These are phyloP conservation scores for Bruguiera gymnorhiza DNA, from an alignment of 345 rosid genomes.

Conservation along the genomic window DNA sequence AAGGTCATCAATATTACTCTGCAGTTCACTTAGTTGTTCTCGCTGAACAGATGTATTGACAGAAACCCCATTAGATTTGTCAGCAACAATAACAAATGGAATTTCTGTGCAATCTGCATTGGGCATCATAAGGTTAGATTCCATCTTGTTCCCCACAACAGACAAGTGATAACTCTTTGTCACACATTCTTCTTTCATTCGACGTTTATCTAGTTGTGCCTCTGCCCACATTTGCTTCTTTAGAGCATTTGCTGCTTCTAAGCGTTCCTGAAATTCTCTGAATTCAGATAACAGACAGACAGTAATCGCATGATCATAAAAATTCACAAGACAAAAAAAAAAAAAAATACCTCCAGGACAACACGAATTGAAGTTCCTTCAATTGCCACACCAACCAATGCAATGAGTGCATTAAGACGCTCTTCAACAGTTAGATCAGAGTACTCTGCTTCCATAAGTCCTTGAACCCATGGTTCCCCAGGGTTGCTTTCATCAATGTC, in stretches of 20 bases:
- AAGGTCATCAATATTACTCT: slow-evolving; percentile 31
- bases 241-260: slow-evolving; percentile 81
- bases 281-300: slow-evolving; percentile 25
- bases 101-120: slow-evolving; percentile 46
- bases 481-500: slow-evolving; percentile 64
- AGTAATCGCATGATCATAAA: slow-evolving; percentile 1
- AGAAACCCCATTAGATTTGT: slow-evolving; percentile 26
- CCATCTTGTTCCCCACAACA: slow-evolving; percentile 41
- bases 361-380: slow-evolving; percentile 74
- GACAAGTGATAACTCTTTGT: slow-evolving; percentile 44
- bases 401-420: slow-evolving; percentile 70
- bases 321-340: not conserved
- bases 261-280: slow-evolving; percentile 62
- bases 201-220: slow-evolving; percentile 85
- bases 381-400: slow-evolving; percentile 64
- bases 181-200: slow-evolving; percentile 65
- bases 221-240: slow-evolving; percentile 96
- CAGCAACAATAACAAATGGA: slow-evolving; percentile 35
- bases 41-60: slow-evolving; percentile 36
- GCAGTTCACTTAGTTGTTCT: slow-evolving; percentile 38
- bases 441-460: slow-evolving; percentile 78
- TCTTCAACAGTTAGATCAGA: slow-evolving; percentile 73
- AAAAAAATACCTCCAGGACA: slow-evolving; percentile 55
- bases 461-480: slow-evolving; percentile 84
- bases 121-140: slow-evolving; percentile 34